Conservation (phyloP, 441 rosid genomes). For the Gossypium lobatum region DNA sequence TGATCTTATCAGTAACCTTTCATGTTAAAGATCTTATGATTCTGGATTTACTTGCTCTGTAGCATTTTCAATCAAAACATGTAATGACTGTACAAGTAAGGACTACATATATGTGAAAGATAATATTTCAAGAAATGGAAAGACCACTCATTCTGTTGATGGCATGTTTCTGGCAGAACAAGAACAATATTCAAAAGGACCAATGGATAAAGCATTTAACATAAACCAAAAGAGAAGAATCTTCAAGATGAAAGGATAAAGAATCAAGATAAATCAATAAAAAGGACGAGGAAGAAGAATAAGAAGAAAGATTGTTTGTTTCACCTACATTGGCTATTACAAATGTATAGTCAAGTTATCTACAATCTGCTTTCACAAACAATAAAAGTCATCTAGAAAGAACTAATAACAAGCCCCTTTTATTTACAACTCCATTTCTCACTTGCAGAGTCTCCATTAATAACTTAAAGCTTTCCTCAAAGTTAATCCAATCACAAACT, state of each 20-base stretch:
- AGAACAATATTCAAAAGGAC: neutral
- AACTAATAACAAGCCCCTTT: neutral
- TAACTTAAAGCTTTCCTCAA: neutral
- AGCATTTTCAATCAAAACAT: neutral
- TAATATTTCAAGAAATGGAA: neutral
- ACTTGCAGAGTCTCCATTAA: neutral
- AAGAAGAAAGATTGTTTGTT: neutral
- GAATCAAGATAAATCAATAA: neutral
- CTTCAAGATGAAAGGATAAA: neutral
- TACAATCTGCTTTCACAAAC: neutral
- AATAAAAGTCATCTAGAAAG: neutral
- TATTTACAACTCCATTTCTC: neutral
- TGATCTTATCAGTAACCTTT: neutral
- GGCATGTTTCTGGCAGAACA: neutral
- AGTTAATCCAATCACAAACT: neutral
- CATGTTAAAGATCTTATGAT: neutral
- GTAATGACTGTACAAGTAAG: neutral
- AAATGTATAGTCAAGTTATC: neutral
- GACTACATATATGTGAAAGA: neutral
- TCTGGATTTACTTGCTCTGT: neutral
- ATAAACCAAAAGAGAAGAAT: neutral
- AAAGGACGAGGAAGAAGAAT: neutral
- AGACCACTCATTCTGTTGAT: neutral
- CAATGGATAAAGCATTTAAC: neutral
- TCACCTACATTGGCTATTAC: neutral